phyloP scores from a whole-genome alignment of 495 filamentous ascomycete genomes.

The Penicillium flavigenum region DNA sequence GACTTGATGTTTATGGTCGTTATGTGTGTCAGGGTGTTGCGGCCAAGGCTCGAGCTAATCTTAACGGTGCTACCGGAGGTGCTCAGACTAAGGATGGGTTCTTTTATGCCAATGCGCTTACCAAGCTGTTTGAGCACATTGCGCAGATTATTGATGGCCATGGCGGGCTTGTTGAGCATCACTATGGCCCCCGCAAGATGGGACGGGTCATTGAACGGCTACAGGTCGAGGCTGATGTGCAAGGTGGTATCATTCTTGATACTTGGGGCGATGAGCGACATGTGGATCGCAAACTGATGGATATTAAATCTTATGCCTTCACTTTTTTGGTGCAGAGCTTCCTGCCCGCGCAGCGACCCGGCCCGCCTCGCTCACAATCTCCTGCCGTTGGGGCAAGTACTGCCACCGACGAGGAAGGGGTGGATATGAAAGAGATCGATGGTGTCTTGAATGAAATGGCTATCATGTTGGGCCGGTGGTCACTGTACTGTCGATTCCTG shows the following conservation, averaged over 20 bases:
- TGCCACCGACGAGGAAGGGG: constrained; percentile 76
- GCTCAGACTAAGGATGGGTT: constrained; percentile 68
- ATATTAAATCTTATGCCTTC: constrained; percentile 95
- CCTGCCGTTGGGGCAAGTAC: constrained; percentile 59
- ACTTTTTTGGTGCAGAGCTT: constrained; percentile 96
- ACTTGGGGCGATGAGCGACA: constrained; percentile 89
- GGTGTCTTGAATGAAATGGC: constrained; percentile 80
- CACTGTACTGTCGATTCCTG: constrained; percentile 85
- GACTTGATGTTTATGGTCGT: constrained; percentile 88
- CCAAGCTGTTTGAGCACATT: constrained; percentile 94
- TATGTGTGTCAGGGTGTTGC: constrained; percentile 96
- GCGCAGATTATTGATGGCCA: constrained; percentile 93
- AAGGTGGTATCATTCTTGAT: constrained; percentile 95
- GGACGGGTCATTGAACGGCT: constrained; percentile 90
- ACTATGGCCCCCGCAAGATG: constrained; percentile 92
- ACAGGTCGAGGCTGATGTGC: constrained; percentile 91
- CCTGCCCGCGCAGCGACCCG: constrained; percentile 63
- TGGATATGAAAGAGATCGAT: constrained; percentile 94
- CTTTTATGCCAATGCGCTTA: constrained; percentile 90
- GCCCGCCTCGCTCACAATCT: constrained; percentile 57
- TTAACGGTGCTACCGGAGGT: constrained; percentile 61
- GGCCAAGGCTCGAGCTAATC: constrained; percentile 71
- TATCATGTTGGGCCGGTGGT: constrained; percentile 90
- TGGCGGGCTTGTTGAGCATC: constrained; percentile 81
- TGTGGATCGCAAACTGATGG: constrained; percentile 81